A percentile compares a stretch with the other conserved stretches of the same genome.
phyloP scores from a whole-genome alignment of 2,329 filamentous ascomycete species.

The Atkinsonella hypoxylon region DNA sequence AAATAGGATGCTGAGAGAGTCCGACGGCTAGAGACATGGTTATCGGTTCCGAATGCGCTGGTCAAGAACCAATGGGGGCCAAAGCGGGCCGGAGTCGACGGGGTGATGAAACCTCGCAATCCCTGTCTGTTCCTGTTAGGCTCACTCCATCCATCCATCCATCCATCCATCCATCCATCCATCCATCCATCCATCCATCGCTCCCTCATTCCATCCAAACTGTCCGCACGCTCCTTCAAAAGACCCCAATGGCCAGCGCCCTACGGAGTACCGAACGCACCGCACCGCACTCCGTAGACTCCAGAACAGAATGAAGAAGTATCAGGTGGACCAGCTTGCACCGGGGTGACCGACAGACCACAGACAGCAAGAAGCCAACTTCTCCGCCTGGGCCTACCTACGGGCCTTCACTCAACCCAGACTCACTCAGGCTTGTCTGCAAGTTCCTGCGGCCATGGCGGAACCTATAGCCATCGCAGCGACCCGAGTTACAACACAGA shows the following conservation, averaged over 20 bases:
- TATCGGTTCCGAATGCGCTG: background rate
- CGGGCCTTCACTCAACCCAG: too few species aligned
- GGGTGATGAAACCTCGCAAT: conserved; percentile 1
- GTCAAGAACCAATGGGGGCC: background rate
- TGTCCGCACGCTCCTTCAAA: too few species aligned
- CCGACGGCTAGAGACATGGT: conserved; percentile 1
- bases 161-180: background rate
- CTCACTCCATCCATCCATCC: background rate
- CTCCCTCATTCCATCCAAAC: too few species aligned
- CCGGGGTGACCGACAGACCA: conserved; percentile 1
- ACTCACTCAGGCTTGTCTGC: too few species aligned
- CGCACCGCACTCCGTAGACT: too few species aligned
- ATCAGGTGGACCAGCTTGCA: background rate
- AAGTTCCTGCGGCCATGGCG: background rate
- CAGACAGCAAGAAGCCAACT: too few species aligned
- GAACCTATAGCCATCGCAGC: too few species aligned
- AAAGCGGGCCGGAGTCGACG: background rate
- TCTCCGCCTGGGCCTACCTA: too few species aligned
- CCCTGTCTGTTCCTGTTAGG: background rate
- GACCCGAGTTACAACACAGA: too few species aligned
- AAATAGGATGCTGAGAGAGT: background rate
- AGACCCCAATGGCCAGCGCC: too few species aligned
- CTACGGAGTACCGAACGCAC: too few species aligned
- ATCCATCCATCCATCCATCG: background rate
- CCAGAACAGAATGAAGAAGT: too few species aligned